Evolutionary conservation across 768 basidiomycete genomes (phyloP).

Genomic region (Xerocomus potaroensis): DNA sequence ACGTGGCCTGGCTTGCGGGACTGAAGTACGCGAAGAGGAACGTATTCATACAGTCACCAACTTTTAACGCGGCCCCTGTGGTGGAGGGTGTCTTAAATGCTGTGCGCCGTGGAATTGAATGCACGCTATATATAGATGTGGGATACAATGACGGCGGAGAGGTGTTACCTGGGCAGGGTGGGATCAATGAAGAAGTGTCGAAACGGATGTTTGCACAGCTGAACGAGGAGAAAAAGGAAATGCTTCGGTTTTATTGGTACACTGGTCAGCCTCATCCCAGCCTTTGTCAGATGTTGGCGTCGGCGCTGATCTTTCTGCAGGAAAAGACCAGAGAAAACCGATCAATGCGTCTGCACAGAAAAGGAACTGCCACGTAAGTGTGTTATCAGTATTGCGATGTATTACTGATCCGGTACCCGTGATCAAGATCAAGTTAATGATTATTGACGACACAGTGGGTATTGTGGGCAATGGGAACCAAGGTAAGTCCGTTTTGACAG

Average conservation of each 20-base stretch:
- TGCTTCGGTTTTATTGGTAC: slow-evolving; percentile 54
- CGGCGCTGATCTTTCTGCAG: slow-evolving; percentile 16
- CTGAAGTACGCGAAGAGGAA: slow-evolving; percentile 54
- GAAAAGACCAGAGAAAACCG: slow-evolving; percentile 62
- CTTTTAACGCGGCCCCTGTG: slow-evolving; percentile 62
- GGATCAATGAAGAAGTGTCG: slow-evolving; percentile 68
- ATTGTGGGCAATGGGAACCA: slow-evolving; percentile 73
- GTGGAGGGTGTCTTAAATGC: slow-evolving; percentile 57
- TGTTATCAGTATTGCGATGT: neutral
- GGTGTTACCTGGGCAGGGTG: slow-evolving; percentile 63
- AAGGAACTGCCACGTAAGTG: slow-evolving; percentile 60
- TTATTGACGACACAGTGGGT: slow-evolving; percentile 58
- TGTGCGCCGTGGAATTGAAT: slow-evolving; percentile 55
- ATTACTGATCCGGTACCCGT: neutral
- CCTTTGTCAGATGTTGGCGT: neutral
- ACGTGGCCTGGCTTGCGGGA: slow-evolving; percentile 64
- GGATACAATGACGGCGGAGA: slow-evolving; percentile 57
- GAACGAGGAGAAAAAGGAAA: slow-evolving; percentile 40
- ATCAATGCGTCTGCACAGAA: slow-evolving; percentile 63
- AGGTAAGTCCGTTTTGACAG: slow-evolving; percentile 28
- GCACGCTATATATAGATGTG: slow-evolving; percentile 57
- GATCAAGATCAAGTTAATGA: slow-evolving; percentile 55
- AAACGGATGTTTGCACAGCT: slow-evolving; percentile 53
- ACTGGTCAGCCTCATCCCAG: slow-evolving; percentile 26
- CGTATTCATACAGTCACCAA: slow-evolving; percentile 74